Base-by-base conservation (phyloP, 345 rosid species). In the Eucalyptus sp. region DNA sequence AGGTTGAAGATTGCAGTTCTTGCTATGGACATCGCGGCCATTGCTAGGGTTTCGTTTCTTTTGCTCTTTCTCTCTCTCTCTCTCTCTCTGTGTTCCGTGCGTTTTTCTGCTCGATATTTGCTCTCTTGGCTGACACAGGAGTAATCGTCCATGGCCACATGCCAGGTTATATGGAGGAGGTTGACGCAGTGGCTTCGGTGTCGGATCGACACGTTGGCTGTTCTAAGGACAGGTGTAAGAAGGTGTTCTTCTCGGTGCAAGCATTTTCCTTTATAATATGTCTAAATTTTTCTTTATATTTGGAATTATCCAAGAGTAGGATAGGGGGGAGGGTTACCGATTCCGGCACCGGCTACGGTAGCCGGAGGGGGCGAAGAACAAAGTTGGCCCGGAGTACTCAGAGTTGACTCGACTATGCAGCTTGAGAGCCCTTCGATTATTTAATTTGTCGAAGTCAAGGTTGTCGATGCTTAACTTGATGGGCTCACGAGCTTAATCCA, bases 11-110 rank as follows among this genome's bases (percentile, higher is more conserved):
- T 48, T 54, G 86, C 86, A 62, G 6, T 89, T 83, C 86, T 91
- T 41, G 92, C 76, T 14, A 91, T 79, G 60, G 88, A 89, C 52
- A 91, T 84, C 7, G 93, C 88, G 50, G 93, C 91, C 94, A 91
- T 92, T 86, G 49, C 49, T 87, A 76, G 84, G 83, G 84, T 76
- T 76, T 41, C 29, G 84, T 76, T 76, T 37, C 84, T 20, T 76
- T 25, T 4, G 3, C 83, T 20, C 48, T 71, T 27, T 37, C 25
- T 71, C 15, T 64, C n/a, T 29, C 66, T 58, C n/a, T 58, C 64
- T 58, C 29, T 24, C 29, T 60, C 66, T 33, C 80, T 52, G 0
- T 20, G 58, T 52, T 76, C 84, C 4, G 48, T 12, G 48, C 13
- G 62, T 56, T 24, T 76, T 41, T 37, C 84, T 11, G 48, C 84